These are phyloP conservation scores for Globisporangium solare DNA, from an alignment of 352 stramenopile genomes.

Conservation along the genomic window DNA sequence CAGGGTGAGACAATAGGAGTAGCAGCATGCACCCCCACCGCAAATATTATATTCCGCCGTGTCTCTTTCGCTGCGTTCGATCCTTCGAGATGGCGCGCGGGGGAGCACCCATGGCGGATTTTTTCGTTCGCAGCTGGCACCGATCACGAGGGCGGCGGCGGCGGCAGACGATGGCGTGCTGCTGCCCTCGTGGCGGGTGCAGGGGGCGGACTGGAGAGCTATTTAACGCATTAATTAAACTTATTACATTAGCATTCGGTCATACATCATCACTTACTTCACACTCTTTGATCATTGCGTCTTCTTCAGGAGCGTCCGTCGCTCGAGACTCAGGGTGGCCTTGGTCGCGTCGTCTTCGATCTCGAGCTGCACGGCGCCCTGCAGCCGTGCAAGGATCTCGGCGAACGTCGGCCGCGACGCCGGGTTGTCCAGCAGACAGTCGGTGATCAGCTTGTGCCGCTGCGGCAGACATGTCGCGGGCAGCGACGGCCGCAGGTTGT, in stretches of 20 bases:
- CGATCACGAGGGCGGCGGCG: not conserved
- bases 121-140: not conserved
- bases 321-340: slow-evolving; percentile 18
- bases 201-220: too few species aligned
- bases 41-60: slow-evolving; percentile 11
- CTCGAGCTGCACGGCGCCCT: slow-evolving; percentile 74
- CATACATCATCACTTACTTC: not conserved
- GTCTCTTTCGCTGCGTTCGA: not conserved
- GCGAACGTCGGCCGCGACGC: slow-evolving; percentile 62
- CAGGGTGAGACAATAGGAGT: slow-evolving; percentile 3
- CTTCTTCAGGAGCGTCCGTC: slow-evolving; percentile 19
- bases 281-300: not conserved
- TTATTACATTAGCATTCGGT: too few species aligned
- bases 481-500: slow-evolving; percentile 69
- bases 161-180: too few species aligned
- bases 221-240: too few species aligned
- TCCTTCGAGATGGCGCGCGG: slow-evolving; percentile 2
- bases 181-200: not conserved
- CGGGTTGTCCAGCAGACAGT: slow-evolving; percentile 64
- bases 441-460: slow-evolving; percentile 63
- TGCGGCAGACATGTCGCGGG: slow-evolving; percentile 47
- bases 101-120: slow-evolving; percentile 13
- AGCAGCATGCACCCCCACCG: not conserved
- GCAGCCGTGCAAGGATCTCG: slow-evolving; percentile 64
- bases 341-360: slow-evolving; percentile 54